A percentile compares a stretch with the other conserved stretches of the same genome.
Conservation (phyloP, 805 yeast species). For the Cyberlindnera suaveolens region DNA sequence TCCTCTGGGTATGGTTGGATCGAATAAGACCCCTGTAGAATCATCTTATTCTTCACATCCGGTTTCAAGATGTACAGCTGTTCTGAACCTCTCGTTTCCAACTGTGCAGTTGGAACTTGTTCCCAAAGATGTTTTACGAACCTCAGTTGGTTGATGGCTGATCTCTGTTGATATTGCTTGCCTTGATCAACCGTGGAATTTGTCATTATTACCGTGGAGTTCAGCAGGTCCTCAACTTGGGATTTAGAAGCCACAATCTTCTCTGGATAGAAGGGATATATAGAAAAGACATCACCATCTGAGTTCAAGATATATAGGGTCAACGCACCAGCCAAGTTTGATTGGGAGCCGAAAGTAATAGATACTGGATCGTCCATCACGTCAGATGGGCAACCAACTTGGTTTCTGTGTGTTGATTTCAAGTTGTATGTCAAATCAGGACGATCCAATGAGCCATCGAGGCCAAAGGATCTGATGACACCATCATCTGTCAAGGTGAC, state of each 20-base stretch:
- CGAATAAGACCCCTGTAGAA: slow-evolving; percentile 48
- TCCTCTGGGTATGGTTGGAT: slow-evolving; percentile 49
- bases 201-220: slow-evolving; percentile 26
- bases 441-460: slow-evolving; percentile 22
- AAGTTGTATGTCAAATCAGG: slow-evolving; percentile 22
- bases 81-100: slow-evolving; percentile 18
- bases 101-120: slow-evolving; percentile 16
- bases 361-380: slow-evolving; percentile 17
- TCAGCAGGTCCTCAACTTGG: slow-evolving; percentile 27
- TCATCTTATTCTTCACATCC: slow-evolving; percentile 7
- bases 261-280: slow-evolving; percentile 61
- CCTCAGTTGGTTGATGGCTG: slow-evolving; percentile 29
- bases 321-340: slow-evolving; percentile 33
- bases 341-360: slow-evolving; percentile 21
- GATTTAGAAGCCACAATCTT: slow-evolving; percentile 31
- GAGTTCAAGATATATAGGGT: slow-evolving; percentile 45
- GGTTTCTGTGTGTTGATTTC: slow-evolving; percentile 9
- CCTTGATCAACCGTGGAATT: slow-evolving; percentile 21
- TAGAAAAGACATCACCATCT: slow-evolving; percentile 53
- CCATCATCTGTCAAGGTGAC: slow-evolving; percentile 33
- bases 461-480: slow-evolving; percentile 30
- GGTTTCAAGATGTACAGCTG: slow-evolving; percentile 20
- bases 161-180: slow-evolving; percentile 5
- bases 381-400: slow-evolving; percentile 17
- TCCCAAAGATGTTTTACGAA: slow-evolving; percentile 30